Evolutionary conservation across 2,329 filamentous ascomycete species (phyloP).

Genomic region (Mycosphaerelloides madeirae): DNA sequence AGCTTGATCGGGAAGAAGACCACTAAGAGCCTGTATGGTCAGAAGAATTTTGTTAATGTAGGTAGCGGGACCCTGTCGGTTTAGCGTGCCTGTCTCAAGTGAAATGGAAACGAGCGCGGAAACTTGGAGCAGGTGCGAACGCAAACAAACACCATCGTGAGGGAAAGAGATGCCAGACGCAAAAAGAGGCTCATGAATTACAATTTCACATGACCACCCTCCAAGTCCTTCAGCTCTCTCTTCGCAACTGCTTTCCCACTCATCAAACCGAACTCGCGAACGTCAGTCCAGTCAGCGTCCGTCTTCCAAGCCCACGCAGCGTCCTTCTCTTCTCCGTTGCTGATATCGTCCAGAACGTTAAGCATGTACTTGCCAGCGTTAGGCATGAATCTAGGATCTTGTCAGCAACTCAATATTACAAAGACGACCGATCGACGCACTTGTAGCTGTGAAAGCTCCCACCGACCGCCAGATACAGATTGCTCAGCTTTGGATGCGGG

Average conservation of each 20-base stretch:
- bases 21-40: no score
- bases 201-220: not conserved
- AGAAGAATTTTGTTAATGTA: no score
- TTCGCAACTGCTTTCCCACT: slow-evolving; percentile 15
- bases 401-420: not conserved
- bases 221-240: slow-evolving; percentile 14
- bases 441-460: slow-evolving; percentile 56
- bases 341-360: slow-evolving; percentile 35
- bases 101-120: no score
- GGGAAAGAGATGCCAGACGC: no score
- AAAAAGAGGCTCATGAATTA: no score
- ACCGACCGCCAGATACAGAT: slow-evolving; percentile 57
- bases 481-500: slow-evolving; percentile 46
- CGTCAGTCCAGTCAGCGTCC: slow-evolving; percentile 14
- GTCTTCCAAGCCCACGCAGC: slow-evolving; percentile 21
- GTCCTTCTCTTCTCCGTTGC: slow-evolving; percentile 36
- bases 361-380: slow-evolving; percentile 57
- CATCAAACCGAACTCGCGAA: slow-evolving; percentile 15
- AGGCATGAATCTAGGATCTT: slow-evolving; percentile 52
- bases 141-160: no score
- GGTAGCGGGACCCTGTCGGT: no score
- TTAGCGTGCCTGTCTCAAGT: no score
- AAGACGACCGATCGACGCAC: slow-evolving; percentile 2
- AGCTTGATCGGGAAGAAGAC: no score
- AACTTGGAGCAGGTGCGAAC: no score